A percentile compares a stretch with the other conserved stretches of the same genome.
Evolutionary conservation across 2,329 filamentous ascomycete genomes (phyloP).

Genomic region (Didymella pinodella): DNA sequence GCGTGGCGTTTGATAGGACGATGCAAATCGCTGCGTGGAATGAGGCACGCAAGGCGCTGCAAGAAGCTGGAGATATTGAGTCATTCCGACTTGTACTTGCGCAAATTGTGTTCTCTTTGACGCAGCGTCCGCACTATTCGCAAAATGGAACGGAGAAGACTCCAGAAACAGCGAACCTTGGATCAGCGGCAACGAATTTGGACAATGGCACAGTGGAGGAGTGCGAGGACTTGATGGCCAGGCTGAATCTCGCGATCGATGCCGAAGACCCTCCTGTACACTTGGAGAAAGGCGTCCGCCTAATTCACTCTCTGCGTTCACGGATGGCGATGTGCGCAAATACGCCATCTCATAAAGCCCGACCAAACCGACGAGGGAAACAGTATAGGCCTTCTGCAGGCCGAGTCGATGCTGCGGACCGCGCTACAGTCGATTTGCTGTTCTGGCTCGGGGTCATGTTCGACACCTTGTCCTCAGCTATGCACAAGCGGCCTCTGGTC

Average conservation of each 20-base stretch:
- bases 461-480: conserved; percentile 64
- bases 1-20: conserved; percentile 45
- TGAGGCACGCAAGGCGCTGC: conserved; percentile 52
- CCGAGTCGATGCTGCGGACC: conserved; percentile 47
- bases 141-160: background rate
- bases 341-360: conserved; percentile 21
- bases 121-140: conserved; percentile 50
- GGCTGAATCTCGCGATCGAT: conserved; percentile 44
- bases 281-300: conserved; percentile 52
- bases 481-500: conserved; percentile 58
- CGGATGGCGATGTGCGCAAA: conserved; percentile 38
- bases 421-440: conserved; percentile 61
- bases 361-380: conserved; percentile 22
- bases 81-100: conserved; percentile 57
- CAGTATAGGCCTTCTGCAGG: conserved; percentile 26
- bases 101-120: conserved; percentile 57
- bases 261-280: conserved; percentile 50
- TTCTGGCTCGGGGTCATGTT: conserved; percentile 69
- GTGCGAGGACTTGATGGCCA: conserved; percentile 44
- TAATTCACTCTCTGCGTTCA: conserved; percentile 50
- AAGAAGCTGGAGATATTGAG: conserved; percentile 51
- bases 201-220: conserved; percentile 16
- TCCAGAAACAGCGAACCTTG: background rate
- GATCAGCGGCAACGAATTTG: background rate
- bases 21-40: conserved; percentile 55